Evolutionary conservation across 163 green algal genomes (phyloP).

Genomic region (Smithsoniella earleae): DNA sequence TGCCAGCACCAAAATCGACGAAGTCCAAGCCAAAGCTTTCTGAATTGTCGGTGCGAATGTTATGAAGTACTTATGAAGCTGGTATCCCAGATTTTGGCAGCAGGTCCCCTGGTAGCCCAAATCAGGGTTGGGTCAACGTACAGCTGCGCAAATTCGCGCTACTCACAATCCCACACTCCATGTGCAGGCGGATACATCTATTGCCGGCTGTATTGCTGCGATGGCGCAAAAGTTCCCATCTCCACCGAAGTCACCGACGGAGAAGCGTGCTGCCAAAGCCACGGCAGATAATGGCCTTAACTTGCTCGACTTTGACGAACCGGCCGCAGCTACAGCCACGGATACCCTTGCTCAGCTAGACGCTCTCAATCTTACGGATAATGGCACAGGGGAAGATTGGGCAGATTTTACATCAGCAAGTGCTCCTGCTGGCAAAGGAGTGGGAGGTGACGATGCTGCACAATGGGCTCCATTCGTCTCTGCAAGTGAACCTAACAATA

Average conservation of each 20-base stretch:
- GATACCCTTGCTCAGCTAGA: conserved; percentile 6
- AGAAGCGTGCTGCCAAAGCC: neutral
- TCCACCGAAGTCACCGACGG: neutral
- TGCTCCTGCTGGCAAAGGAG: neutral
- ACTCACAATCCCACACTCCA: neutral
- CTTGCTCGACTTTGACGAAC: conserved; percentile 23
- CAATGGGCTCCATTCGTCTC: neutral
- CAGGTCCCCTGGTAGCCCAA: too few species aligned
- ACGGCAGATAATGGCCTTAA: neutral
- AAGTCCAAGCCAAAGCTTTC: neutral
- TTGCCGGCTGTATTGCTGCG: conserved; percentile 10
- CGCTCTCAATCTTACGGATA: neutral
- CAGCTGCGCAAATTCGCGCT: neutral
- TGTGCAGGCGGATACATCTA: conserved; percentile 17
- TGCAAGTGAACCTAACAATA: too few species aligned
- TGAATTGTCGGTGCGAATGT: conserved; percentile 3
- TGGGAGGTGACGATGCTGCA: neutral
- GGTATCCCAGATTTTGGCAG: too few species aligned
- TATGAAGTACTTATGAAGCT: neutral
- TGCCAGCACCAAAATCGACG: neutral
- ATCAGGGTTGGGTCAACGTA: neutral
- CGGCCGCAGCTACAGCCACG: neutral
- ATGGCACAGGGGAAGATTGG: neutral
- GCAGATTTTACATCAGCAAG: neutral
- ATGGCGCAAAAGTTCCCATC: conserved; percentile 12